Conservation (phyloP, 2,329 filamentous ascomycete species). For the Ophiostoma montium region DNA sequence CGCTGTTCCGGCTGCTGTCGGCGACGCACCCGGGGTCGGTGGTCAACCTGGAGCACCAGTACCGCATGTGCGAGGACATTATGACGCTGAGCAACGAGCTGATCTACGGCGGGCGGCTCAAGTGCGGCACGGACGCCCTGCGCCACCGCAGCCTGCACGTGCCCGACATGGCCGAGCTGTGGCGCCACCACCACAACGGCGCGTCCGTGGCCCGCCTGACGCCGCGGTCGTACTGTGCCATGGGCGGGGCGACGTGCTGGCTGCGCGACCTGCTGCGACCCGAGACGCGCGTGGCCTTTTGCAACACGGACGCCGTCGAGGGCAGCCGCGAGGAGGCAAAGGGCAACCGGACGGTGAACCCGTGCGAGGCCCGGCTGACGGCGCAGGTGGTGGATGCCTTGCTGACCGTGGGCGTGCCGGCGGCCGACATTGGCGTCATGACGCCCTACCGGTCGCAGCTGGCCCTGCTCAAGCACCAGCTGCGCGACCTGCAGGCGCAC, state of each 20-base stretch:
- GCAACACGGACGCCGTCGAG: conserved; percentile 72
- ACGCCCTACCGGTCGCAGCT: conserved; percentile 94
- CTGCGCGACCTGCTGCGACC: conserved; percentile 58
- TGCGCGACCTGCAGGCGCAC: conserved; percentile 31
- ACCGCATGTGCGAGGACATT: conserved; percentile 95
- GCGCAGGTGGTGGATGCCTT: conserved; percentile 70
- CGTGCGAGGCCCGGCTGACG: conserved; percentile 63
- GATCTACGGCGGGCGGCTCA: conserved; percentile 82
- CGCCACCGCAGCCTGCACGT: conserved; percentile 55
- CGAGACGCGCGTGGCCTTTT: conserved; percentile 61
- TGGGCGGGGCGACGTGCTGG: conserved; percentile 46
- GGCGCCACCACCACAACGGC: conserved; percentile 38
- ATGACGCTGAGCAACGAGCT: conserved; percentile 88
- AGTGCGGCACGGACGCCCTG: conserved; percentile 71
- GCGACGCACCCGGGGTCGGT: conserved; percentile 79
- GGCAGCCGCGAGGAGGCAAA: conserved; percentile 58
- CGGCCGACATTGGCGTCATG: conserved; percentile 77
- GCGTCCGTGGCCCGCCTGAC: conserved; percentile 14
- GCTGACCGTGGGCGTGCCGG: conserved; percentile 58
- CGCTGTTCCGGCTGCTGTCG: conserved; percentile 84
- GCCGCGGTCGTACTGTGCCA: conserved; percentile 37
- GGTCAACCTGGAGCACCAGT: conserved; percentile 86
- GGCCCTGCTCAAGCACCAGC: conserved; percentile 59
- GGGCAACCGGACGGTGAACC: conserved; percentile 79
- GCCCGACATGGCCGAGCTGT: conserved; percentile 48